Conservation (phyloP, 2,329 filamentous ascomycete species). For the Colletotrichum zoysiae region DNA sequence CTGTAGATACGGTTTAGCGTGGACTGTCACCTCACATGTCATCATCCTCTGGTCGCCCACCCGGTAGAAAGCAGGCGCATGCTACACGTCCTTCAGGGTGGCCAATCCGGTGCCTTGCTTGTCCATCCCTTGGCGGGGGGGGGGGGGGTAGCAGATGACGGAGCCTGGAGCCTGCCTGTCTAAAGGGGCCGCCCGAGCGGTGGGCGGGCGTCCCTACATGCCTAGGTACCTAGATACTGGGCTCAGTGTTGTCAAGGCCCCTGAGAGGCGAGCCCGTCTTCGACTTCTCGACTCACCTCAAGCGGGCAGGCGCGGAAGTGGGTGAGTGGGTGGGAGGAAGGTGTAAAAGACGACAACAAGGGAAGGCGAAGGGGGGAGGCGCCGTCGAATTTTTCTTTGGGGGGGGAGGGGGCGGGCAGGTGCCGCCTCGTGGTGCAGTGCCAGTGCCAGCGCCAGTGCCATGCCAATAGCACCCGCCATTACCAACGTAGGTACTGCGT, state of each 20-base stretch:
- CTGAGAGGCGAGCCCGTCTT: background rate
- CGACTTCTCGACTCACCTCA: conserved; percentile 6
- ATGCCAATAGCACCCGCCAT: conserved; percentile 12
- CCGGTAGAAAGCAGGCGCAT: conserved; percentile 36
- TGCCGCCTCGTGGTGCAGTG: background rate
- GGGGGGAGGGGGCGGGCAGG: conserved; percentile 3
- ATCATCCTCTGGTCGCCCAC: conserved; percentile 33
- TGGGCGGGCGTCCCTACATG: background rate
- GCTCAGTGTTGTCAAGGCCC: background rate
- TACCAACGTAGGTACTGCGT: conserved; percentile 15
- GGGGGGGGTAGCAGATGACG: conserved; percentile 27
- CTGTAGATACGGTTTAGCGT: conserved; percentile 24
- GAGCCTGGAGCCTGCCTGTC: conserved; percentile 27
- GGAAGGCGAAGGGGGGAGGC: conserved; percentile 28
- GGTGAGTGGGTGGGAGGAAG: conserved; percentile 1
- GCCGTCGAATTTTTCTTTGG: conserved; percentile 23
- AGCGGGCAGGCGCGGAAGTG: background rate
- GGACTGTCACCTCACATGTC: conserved; percentile 42
- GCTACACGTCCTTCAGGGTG: conserved; percentile 26
- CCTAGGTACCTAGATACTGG: background rate
- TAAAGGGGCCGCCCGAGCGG: conserved; percentile 10
- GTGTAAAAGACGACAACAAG: background rate
- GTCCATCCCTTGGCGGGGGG: conserved; percentile 24
- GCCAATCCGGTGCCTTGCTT: conserved; percentile 40
- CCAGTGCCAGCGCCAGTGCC: conserved; percentile 4